A percentile compares a stretch with the other conserved stretches of the same genome.
Evolutionary conservation across 257 asterid species (phyloP).

Genomic region (Perilla frutescens): DNA sequence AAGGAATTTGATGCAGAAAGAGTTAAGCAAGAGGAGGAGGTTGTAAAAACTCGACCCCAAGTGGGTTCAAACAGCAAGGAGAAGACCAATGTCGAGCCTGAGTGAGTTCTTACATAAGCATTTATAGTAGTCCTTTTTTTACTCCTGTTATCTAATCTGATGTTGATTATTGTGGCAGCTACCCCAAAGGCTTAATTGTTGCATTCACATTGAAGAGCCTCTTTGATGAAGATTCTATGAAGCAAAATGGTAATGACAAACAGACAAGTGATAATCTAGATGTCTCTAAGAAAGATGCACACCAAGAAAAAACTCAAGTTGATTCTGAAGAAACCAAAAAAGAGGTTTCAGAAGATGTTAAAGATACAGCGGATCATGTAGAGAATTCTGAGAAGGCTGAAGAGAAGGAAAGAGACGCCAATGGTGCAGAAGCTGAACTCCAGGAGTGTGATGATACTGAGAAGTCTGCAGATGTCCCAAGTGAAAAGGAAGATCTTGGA

Average conservation of each 20-base stretch:
- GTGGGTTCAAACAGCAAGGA: slow-evolving; percentile 58
- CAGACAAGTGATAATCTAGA: slow-evolving; percentile 39
- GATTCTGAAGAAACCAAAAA: slow-evolving; percentile 41
- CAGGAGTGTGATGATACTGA: slow-evolving; percentile 49
- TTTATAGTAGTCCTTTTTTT: slow-evolving; percentile 4
- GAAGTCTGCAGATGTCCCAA: slow-evolving; percentile 43
- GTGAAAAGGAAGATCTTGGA: slow-evolving; percentile 50
- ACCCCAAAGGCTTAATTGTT: slow-evolving; percentile 84
- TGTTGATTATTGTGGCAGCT: slow-evolving; percentile 54
- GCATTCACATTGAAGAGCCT: slow-evolving; percentile 75
- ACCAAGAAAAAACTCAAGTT: slow-evolving; percentile 40
- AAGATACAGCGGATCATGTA: slow-evolving; percentile 34
- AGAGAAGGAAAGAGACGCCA: slow-evolving; percentile 45
- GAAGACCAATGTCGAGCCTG: slow-evolving; percentile 52
- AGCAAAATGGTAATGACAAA: slow-evolving; percentile 50
- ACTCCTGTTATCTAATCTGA: slow-evolving; percentile 26
- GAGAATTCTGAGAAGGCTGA: slow-evolving; percentile 45
- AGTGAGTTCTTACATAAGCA: slow-evolving; percentile 51
- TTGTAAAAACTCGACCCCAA: slow-evolving; percentile 47
- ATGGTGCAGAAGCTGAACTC: slow-evolving; percentile 44
- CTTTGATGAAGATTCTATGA: slow-evolving; percentile 46
- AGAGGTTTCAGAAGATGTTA: slow-evolving; percentile 41
- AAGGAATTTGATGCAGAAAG: slow-evolving; percentile 77
- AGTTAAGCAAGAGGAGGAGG: slow-evolving; percentile 71
- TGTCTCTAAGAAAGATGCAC: slow-evolving; percentile 48